A percentile compares a stretch with the other conserved stretches of the same genome.
Conservation (phyloP, 2,329 filamentous ascomycete species). For the Parasarocladium wereldwijsianum region DNA sequence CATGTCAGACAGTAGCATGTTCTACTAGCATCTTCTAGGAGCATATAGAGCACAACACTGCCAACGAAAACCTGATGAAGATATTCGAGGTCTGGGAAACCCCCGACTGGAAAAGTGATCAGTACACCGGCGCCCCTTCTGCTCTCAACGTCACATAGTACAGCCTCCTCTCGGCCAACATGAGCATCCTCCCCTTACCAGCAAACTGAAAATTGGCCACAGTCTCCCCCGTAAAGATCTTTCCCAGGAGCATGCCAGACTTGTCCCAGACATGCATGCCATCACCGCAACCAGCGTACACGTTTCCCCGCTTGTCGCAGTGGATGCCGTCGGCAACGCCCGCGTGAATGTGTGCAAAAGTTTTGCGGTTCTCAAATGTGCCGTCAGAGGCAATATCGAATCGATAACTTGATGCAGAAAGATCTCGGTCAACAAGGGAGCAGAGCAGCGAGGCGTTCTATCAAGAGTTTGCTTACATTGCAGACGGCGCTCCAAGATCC, state of each 20-base stretch:
- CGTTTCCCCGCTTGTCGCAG: slow-evolving; percentile 36
- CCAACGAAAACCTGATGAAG: too few species aligned
- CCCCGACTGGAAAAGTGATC: neutral
- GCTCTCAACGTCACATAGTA: slow-evolving; percentile 17
- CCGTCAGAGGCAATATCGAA: slow-evolving; percentile 29
- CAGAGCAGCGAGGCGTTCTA: neutral
- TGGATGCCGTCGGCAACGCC: slow-evolving; percentile 46
- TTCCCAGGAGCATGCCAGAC: slow-evolving; percentile 33
- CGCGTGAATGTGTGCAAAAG: slow-evolving; percentile 39
- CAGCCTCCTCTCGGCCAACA: slow-evolving; percentile 18
- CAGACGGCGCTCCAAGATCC: slow-evolving; percentile 25
- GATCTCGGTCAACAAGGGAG: neutral
- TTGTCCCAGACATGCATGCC: slow-evolving; percentile 33
- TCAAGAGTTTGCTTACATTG: slow-evolving; percentile 25
- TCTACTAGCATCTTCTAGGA: neutral
- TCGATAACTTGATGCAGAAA: slow-evolving; percentile 32
- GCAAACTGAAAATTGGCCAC: slow-evolving; percentile 31
- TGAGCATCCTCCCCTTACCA: slow-evolving; percentile 19
- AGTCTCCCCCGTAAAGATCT: slow-evolving; percentile 34
- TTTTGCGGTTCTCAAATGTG: slow-evolving; percentile 30
- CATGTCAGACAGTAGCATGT: neutral
- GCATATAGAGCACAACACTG: neutral
- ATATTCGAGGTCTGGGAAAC: too few species aligned
- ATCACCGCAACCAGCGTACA: slow-evolving; percentile 35
- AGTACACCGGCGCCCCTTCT: slow-evolving; percentile 6